A percentile compares a stretch with the other conserved stretches of the same genome.
Evolutionary conservation across 164 flowering plant genomes (phyloP).

Genomic region (Vitis labrusca): DNA sequence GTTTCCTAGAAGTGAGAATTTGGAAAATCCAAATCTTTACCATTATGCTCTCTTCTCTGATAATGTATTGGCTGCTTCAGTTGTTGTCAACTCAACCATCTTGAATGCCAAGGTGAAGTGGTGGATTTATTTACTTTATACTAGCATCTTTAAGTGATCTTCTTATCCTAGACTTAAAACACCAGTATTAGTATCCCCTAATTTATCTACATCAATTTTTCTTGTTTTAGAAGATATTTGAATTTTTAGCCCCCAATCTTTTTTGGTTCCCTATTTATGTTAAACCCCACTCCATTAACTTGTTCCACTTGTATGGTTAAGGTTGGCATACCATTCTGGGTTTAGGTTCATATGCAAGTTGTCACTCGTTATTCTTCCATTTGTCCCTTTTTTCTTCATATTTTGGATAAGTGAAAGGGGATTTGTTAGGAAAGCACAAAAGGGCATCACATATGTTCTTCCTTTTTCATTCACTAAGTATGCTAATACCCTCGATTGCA

Average conservation of each 20-base stretch:
- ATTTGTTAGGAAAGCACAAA: no score
- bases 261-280: no score
- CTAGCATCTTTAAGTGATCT: background rate
- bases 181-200: no score
- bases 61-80: constrained; percentile 98
- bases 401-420: no score
- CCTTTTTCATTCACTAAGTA: background rate
- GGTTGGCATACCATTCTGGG: background rate
- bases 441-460: background rate
- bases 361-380: background rate
- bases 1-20: constrained; percentile 86
- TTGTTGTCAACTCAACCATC: constrained; percentile 93
- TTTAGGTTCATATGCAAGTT: background rate
- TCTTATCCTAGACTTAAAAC: no score
- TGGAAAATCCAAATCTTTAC: constrained; percentile 82
- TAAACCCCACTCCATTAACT: no score
- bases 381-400: no score
- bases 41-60: constrained; percentile 99
- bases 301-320: no score
- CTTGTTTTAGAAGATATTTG: no score
- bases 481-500: constrained; percentile 40
- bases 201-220: no score
- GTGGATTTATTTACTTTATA: constrained; percentile 1
- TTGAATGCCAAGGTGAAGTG: constrained; percentile 83
- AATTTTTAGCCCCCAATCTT: no score